A percentile compares a stretch with the other conserved stretches of the same genome.
These are phyloP conservation scores for Hura crepitans DNA, from an alignment of 441 rosid genomes.

Conservation along the genomic window DNA sequence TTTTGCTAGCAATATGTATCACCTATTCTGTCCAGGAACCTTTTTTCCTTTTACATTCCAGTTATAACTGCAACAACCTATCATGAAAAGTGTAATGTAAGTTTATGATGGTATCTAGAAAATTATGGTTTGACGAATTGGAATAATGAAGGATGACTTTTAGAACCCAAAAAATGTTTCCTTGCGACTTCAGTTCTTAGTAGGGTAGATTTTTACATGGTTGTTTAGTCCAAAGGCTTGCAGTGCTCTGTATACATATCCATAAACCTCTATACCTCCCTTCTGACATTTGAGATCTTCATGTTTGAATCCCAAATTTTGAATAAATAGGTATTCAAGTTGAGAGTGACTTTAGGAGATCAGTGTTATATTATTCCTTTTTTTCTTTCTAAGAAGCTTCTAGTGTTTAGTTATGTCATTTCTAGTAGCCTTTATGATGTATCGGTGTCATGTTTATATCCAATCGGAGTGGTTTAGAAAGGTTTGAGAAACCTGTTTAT, in stretches of 20 bases:
- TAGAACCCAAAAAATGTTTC: background rate
- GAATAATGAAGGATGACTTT: background rate
- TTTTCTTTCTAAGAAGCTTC: background rate
- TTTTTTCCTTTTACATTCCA: too few species aligned
- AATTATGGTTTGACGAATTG: background rate
- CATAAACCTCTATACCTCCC: background rate
- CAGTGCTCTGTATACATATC: background rate
- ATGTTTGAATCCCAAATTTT: background rate
- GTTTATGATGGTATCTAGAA: background rate
- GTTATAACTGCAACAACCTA: too few species aligned
- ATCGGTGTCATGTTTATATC: background rate
- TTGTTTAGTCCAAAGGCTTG: background rate
- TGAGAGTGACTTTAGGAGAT: background rate
- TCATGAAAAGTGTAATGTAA: background rate
- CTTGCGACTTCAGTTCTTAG: background rate
- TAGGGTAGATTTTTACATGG: background rate
- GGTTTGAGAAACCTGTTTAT: background rate
- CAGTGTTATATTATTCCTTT: background rate
- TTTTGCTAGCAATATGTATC: background rate
- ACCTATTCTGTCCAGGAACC: background rate
- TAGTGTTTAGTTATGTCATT: background rate
- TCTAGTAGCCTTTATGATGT: background rate
- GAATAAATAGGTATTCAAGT: background rate
- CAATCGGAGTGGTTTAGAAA: background rate
- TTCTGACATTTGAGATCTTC: background rate